Base-by-base conservation (phyloP, 441 rosid species). In the Croton setiger region DNA sequence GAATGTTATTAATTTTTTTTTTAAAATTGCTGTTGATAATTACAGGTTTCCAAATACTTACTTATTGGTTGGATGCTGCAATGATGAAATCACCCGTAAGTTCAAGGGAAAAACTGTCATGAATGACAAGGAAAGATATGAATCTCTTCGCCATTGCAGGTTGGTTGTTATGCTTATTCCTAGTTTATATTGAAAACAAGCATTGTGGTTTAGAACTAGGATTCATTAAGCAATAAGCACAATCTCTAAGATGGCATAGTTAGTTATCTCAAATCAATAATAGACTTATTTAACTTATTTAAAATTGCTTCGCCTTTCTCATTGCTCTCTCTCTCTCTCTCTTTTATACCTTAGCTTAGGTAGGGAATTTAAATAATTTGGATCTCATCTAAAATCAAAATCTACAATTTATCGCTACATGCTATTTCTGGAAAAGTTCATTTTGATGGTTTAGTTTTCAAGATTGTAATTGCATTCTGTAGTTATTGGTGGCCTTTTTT, bases 101-200 rank as follows among this genome's bases (percentile, higher is more conserved):
- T 90, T 66, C 61, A 92, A 92, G 68, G 98, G 98, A 11, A 92
- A 92, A 79, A 92, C 98, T 45, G 97, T 92, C 55, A 86, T 90
- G 96, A 90, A 86, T 0, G 97, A 79, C 45, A 36, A 78, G 15
- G 98, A 92, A 51, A 96, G 97, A 1, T 90, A 87, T 5, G 97
- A 92, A 71, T 88, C 96, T 62, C 98, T 90, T 58, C 89, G 98
- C 49, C 96, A 92, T 70, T 92, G 98, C 97, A 90, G 80, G 98
- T 92, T 78, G 44, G 74, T 31, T 63, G 14, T 56, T 55, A 17
- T 48, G n/a, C 64, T 27, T 48, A 13, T 12, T 15, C 43, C 9
- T 39, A 39, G 43, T 39, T 39, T 39, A 8, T 39, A 39, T 53
- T 72, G 5, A 15, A 15, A 48, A 48, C n/a, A 48, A 17, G 14